Percentiles rank a stretch among this genome's conserved stretches.
These are phyloP conservation scores for Suhomyces xylopsoci DNA, from an alignment of 805 yeast genomes.

Conservation along the genomic window DNA sequence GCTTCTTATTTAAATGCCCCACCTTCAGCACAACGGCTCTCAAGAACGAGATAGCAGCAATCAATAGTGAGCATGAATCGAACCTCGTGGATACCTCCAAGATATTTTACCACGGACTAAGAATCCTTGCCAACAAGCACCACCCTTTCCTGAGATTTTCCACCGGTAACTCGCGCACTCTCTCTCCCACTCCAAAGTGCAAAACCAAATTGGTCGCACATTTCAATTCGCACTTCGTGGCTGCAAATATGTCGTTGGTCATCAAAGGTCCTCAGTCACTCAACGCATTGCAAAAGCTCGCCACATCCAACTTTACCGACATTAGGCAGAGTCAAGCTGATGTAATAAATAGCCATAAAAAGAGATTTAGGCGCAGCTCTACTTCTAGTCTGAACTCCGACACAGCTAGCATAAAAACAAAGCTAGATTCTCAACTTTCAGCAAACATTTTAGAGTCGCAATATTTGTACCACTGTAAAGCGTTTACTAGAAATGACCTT, in stretches of 20 bases:
- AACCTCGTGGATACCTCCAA: conserved; percentile 47
- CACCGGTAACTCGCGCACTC: conserved; percentile 60
- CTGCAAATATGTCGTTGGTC: conserved; percentile 55
- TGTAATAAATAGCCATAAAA: neutral
- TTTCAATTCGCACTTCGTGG: conserved; percentile 39
- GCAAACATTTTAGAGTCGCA: neutral
- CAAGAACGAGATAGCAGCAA: conserved; percentile 53
- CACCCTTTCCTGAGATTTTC: conserved; percentile 63
- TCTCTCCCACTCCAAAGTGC: conserved; percentile 33
- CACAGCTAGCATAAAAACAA: neutral
- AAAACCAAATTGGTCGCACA: conserved; percentile 35
- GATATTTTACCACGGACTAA: conserved; percentile 55
- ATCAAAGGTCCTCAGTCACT: conserved; percentile 66
- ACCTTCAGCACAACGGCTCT: conserved; percentile 41
- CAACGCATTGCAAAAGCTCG: conserved; percentile 52
- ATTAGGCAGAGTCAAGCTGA: conserved; percentile 12
- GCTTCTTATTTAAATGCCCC: conserved; percentile 52
- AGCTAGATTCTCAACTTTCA: neutral
- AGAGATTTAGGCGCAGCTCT: neutral
- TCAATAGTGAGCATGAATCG: conserved; percentile 65
- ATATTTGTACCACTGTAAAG: neutral
- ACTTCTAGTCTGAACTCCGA: neutral
- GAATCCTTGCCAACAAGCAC: conserved; percentile 43
- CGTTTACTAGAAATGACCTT: neutral
- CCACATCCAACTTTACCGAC: conserved; percentile 40